Evolutionary conservation across 148 eudicot species (phyloP).

Genomic region (Arctostaphylos glauca): DNA sequence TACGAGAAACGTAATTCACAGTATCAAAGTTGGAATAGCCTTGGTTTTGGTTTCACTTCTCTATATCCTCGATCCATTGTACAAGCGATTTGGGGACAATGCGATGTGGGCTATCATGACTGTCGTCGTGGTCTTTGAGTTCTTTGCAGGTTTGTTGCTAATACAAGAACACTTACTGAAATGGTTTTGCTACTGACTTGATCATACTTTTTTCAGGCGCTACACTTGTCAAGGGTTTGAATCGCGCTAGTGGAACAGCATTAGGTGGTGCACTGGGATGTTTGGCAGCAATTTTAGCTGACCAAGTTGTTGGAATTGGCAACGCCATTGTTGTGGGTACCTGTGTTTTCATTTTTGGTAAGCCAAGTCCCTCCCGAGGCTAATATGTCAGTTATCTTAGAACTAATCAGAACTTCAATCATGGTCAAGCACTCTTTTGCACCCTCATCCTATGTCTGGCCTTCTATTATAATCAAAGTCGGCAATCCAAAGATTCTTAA

Average conservation of each 20-base stretch:
- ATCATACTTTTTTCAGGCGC: conserved; percentile 40
- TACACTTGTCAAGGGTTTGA: conserved; percentile 57
- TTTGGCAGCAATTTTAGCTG: conserved; percentile 48
- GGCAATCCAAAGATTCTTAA: too few relatives aligned
- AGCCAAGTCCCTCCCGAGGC: neutral
- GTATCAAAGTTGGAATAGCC: conserved; percentile 55
- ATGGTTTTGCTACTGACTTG: too few relatives aligned
- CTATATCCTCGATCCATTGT: conserved; percentile 52
- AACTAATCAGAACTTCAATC: too few relatives aligned
- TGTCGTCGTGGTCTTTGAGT: conserved; percentile 55
- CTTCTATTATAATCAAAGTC: too few relatives aligned
- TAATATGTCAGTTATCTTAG: too few relatives aligned
- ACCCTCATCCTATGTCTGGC: too few relatives aligned
- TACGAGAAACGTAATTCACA: conserved; percentile 35
- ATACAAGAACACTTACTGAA: neutral
- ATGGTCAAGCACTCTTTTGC: neutral
- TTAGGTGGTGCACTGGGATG: conserved; percentile 62
- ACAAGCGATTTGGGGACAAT: conserved; percentile 52
- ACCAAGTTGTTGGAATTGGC: conserved; percentile 40
- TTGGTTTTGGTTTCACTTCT: conserved; percentile 58
- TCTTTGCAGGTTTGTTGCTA: conserved; percentile 46
- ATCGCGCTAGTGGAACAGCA: conserved; percentile 52
- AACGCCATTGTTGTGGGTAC: conserved; percentile 32
- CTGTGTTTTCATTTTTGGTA: conserved; percentile 57
- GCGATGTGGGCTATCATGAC: conserved; percentile 73